These are phyloP conservation scores for Spinellus fusiger DNA, from an alignment of 192 early-diverging fungal species.

Conservation along the genomic window DNA sequence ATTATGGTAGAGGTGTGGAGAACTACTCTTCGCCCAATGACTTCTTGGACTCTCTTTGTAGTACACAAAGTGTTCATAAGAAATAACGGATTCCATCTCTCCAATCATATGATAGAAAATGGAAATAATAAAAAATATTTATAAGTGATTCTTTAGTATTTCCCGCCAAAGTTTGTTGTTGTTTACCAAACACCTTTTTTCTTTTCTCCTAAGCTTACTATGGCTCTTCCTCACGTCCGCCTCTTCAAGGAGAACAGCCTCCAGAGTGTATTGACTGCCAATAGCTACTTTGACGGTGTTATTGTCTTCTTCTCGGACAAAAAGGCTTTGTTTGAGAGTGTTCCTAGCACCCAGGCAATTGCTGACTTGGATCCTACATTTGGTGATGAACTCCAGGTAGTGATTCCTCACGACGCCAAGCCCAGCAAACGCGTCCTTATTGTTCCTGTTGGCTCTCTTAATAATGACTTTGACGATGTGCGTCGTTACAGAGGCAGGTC, in stretches of 20 bases:
- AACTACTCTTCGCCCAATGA: no score
- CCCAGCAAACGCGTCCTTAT: slow-evolving; percentile 62
- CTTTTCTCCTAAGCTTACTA: neutral
- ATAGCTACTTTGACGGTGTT: slow-evolving; percentile 23
- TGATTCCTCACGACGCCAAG: slow-evolving; percentile 30
- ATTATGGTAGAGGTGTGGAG: no score
- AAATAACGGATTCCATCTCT: no score
- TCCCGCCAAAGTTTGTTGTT: no score
- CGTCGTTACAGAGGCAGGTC: slow-evolving; percentile 53
- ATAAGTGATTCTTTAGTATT: no score
- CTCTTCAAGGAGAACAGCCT: neutral
- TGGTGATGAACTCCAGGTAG: slow-evolving; percentile 27
- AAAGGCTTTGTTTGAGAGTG: slow-evolving; percentile 3
- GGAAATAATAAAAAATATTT: no score
- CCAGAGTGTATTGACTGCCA: neutral
- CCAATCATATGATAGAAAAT: no score
- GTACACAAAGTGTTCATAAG: no score
- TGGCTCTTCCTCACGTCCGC: neutral
- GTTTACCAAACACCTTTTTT: neutral
- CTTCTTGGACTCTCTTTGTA: no score
- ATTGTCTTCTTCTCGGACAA: slow-evolving; percentile 29
- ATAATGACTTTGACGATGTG: slow-evolving; percentile 77
- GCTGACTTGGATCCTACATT: slow-evolving; percentile 36
- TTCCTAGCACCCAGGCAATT: slow-evolving; percentile 12
- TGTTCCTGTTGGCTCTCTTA: slow-evolving; percentile 68